These are phyloP conservation scores for Gnaphalium uliginosum DNA, from an alignment of 129 eudicot species.

Conservation along the genomic window DNA sequence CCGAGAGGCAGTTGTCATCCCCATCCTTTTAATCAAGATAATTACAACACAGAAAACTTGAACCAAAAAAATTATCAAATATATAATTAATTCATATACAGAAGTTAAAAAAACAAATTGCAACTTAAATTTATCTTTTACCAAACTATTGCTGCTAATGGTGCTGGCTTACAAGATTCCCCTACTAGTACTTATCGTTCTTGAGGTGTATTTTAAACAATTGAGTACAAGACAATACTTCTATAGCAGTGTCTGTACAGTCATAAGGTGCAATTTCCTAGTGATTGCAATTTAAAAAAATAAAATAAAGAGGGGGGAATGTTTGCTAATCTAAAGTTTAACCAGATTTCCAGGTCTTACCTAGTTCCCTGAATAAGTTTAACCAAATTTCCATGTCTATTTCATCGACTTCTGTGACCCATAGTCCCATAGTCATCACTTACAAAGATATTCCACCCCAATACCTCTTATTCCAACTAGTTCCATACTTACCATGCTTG, in stretches of 20 bases:
- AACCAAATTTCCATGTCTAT: not conserved
- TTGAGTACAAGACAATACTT: not conserved
- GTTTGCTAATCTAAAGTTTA: not conserved
- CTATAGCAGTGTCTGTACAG: no score
- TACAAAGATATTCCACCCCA: not conserved
- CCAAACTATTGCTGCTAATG: conserved; percentile 4
- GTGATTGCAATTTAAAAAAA: not conserved
- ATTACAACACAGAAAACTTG: not conserved
- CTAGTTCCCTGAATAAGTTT: not conserved
- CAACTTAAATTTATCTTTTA: not conserved
- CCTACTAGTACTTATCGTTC: not conserved
- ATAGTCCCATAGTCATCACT: not conserved
- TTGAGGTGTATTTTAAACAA: not conserved
- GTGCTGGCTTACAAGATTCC: conserved; percentile 7
- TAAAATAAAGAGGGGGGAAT: not conserved
- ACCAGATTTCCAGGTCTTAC: not conserved
- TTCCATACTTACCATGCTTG: not conserved
- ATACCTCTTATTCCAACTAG: not conserved
- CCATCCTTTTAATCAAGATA: conserved; percentile 20
- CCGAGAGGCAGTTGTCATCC: conserved; percentile 15
- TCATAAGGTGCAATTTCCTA: not conserved
- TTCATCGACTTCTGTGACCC: not conserved
- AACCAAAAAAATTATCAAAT: not conserved
- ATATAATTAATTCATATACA: not conserved
- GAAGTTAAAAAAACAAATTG: not conserved